Conservation (phyloP, 495 filamentous ascomycete genomes). For the Podospora tetraspora region DNA sequence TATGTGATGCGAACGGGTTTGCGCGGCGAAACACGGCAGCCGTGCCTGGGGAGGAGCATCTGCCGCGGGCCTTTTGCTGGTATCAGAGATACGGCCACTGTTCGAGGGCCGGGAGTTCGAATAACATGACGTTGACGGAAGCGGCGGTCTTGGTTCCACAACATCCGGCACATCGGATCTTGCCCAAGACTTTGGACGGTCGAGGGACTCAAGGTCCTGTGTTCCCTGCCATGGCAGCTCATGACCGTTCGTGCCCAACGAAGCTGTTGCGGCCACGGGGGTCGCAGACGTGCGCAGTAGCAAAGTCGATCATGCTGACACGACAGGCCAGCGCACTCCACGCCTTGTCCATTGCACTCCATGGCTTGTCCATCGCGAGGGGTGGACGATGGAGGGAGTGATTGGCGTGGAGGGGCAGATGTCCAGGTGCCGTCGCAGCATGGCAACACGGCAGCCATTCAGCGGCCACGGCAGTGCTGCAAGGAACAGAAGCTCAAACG, state of each 20-base stretch:
- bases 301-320: conserved; percentile 9
- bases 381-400: background rate
- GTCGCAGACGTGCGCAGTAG: conserved; percentile 2
- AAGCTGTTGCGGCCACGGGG: background rate
- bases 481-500: conserved; percentile 23
- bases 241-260: conserved; percentile 6
- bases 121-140: background rate
- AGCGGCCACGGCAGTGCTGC: conserved; percentile 9
- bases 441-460: conserved; percentile 13
- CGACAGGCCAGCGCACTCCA: background rate
- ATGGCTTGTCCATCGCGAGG: background rate
- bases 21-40: background rate
- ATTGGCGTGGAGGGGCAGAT: conserved; percentile 12
- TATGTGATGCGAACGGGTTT: conserved; percentile 12
- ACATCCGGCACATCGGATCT: conserved; percentile 7
- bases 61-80: background rate
- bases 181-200: background rate
- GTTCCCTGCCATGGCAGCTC: background rate
- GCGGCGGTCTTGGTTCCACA: background rate
- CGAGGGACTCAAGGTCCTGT: background rate
- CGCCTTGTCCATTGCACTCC: too few species aligned
- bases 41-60: background rate
- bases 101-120: background rate
- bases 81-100: background rate
- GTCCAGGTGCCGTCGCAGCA: background rate